These are phyloP conservation scores for Sclerotinia trifoliorum DNA, from an alignment of 2,329 filamentous ascomycete species.

Conservation along the genomic window DNA sequence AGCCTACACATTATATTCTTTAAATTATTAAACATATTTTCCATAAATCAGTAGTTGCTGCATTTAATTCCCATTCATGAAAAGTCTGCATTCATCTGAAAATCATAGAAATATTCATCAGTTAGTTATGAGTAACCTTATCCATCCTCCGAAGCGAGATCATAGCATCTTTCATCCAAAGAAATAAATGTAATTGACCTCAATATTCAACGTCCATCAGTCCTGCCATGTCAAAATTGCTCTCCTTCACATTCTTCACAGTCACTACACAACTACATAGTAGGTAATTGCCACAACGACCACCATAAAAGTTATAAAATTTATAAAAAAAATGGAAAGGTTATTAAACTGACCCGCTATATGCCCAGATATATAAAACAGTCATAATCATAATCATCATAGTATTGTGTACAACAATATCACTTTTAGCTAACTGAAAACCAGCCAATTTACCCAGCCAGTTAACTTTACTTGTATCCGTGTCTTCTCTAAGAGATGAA, in stretches of 20 bases:
- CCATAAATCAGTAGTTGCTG: neutral
- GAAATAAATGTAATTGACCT: too few species aligned
- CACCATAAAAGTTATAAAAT: too few species aligned
- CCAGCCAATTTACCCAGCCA: neutral
- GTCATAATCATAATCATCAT: neutral
- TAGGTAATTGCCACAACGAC: too few species aligned
- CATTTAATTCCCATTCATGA: neutral
- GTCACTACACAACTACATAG: too few species aligned
- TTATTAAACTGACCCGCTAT: too few species aligned
- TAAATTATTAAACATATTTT: neutral
- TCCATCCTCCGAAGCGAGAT: neutral
- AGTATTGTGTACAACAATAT: neutral
- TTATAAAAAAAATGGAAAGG: too few species aligned
- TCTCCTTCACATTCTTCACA: neutral
- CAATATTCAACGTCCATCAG: neutral
- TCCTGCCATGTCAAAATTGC: neutral
- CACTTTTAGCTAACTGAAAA: slow-evolving; percentile 5
- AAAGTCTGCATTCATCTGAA: neutral
- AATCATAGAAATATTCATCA: neutral
- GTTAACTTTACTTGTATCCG: neutral
- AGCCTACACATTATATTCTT: too few species aligned
- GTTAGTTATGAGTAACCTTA: neutral
- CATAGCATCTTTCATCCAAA: neutral
- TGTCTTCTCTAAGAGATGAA: slow-evolving; percentile 8
- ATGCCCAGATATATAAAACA: too few species aligned